Percentiles rank a stretch among this genome's conserved stretches.
phyloP scores from a whole-genome alignment of 805 yeast species.

The Candida loeiensis region DNA sequence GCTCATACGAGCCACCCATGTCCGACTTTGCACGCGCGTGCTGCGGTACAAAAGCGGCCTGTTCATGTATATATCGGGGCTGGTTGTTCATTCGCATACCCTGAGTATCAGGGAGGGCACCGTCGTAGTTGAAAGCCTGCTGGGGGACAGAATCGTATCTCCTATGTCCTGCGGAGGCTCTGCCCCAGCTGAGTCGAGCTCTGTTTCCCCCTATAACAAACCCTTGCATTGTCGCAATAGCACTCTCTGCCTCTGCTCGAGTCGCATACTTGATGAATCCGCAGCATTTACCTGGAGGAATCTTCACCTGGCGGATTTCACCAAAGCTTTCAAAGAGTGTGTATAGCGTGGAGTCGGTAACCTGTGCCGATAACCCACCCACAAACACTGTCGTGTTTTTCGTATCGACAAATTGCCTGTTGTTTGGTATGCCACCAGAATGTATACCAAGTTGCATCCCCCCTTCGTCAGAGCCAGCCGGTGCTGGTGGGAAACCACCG shows the following conservation, averaged over 20 bases:
- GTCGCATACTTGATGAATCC: conserved; percentile 83
- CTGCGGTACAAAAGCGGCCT: not conserved
- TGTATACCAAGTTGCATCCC: not conserved
- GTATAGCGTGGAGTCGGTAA: conserved; percentile 57
- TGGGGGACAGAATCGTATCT: not conserved
- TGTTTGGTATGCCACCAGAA: not conserved
- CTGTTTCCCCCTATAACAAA: conserved; percentile 81
- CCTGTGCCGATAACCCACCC: conserved; percentile 68
- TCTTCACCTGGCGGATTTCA: conserved; percentile 61
- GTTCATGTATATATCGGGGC: not conserved
- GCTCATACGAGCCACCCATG: not conserved
- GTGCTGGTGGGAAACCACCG: not conserved
- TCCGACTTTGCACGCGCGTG: not conserved
- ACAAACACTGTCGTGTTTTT: conserved; percentile 74
- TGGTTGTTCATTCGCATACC: not conserved
- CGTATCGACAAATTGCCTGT: conserved; percentile 38
- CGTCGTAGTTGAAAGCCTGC: not conserved
- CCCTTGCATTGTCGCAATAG: conserved; percentile 86
- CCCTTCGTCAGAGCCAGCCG: not conserved
- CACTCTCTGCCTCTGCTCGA: conserved; percentile 78
- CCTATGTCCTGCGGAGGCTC: conserved; percentile 38
- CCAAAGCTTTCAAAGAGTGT: conserved; percentile 73
- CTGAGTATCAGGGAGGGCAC: not conserved
- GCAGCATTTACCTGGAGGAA: conserved; percentile 80
- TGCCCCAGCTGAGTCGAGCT: conserved; percentile 86